Conservation (phyloP, 805 yeast species). For the Yueomyces sp. region DNA sequence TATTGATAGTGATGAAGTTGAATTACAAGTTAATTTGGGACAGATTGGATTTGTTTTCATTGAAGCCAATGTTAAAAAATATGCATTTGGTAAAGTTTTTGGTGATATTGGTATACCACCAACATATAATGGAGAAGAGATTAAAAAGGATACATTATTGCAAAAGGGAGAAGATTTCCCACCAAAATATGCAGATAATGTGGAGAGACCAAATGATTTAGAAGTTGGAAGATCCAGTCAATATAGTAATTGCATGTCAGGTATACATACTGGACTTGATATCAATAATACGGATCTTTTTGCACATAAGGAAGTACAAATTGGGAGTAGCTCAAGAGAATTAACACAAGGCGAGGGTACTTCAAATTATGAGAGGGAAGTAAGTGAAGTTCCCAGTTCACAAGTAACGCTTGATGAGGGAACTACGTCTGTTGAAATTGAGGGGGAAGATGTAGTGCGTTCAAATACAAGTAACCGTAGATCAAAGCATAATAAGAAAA, state of each 20-base stretch:
- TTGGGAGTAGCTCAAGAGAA: no score
- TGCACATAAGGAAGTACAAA: no score
- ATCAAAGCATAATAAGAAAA: no score
- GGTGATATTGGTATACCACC: slow-evolving; percentile 36
- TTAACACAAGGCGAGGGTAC: no score
- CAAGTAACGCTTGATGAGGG: no score
- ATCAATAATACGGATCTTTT: no score
- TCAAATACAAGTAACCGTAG: no score
- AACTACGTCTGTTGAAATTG: no score
- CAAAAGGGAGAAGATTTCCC: slow-evolving; percentile 66
- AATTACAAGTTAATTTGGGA: slow-evolving; percentile 56
- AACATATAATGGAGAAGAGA: slow-evolving; percentile 28
- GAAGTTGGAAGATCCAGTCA: slow-evolving; percentile 11
- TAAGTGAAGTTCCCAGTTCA: no score
- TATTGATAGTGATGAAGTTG: slow-evolving; percentile 19
- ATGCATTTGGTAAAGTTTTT: slow-evolving; percentile 49
- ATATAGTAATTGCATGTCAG: slow-evolving; percentile 9
- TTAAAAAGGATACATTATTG: slow-evolving; percentile 37
- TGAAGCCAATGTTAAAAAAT: slow-evolving; percentile 73
- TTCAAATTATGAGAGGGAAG: no score
- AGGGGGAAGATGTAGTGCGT: no score
- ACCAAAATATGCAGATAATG: slow-evolving; percentile 49
- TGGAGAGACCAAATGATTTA: slow-evolving; percentile 25
- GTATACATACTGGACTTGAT: no score
- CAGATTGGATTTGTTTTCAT: slow-evolving; percentile 70